Evolutionary conservation across 164 flowering plant species (phyloP), one percentile per base, ranked within the genome.

Genomic region (Vitis labrusca): DNA sequence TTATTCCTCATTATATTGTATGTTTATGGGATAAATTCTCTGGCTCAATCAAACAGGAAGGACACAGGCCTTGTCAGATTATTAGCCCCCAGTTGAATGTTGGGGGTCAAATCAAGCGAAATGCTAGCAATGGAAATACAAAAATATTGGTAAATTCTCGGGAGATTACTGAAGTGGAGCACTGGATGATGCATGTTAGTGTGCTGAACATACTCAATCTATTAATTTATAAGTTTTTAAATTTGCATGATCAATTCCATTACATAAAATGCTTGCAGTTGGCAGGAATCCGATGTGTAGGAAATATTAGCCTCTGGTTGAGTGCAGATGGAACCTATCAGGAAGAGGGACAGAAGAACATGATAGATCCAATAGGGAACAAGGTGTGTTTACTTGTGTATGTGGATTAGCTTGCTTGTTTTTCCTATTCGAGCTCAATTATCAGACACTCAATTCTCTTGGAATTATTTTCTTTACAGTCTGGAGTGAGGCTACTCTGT

Each of bases 91-190:
- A 79, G 2, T 69, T 84, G 23, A 67, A 71, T 52, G 66, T 84
- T 30, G 79, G 85, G 54, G 84, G 83, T 51, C 66, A 55, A 13
- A 66, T 85, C 16, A 74, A 63, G 57, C 50, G 58, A 51, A 59
- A 81, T 67, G 86, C 89, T 9, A 87, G 91, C 82, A 85, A 81
- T 44, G 91, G 91, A 30, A 80, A 77, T 63, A 82, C 89, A 47
- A 68, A 78, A 19, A 64, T 87, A 15, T 15, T 66, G 37, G 76
- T 87, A 14, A 87, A 87, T 71, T 72, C 67, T 53, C 73, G 91
- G 63, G 84, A 84, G 66, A 83, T 86, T 14, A 86, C 89, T 19
- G 84, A 78, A 74, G 53, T 47, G 44, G 89, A 86, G 65, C 77
- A 76, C n/a, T 59, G 61, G 68, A 74, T 86, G 75, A 68, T 86